Evolutionary conservation across 1,284 basidiomycete genomes (phyloP), one percentile per base, ranked within the genome.

Genomic region (Ganoderma lucidum): DNA sequence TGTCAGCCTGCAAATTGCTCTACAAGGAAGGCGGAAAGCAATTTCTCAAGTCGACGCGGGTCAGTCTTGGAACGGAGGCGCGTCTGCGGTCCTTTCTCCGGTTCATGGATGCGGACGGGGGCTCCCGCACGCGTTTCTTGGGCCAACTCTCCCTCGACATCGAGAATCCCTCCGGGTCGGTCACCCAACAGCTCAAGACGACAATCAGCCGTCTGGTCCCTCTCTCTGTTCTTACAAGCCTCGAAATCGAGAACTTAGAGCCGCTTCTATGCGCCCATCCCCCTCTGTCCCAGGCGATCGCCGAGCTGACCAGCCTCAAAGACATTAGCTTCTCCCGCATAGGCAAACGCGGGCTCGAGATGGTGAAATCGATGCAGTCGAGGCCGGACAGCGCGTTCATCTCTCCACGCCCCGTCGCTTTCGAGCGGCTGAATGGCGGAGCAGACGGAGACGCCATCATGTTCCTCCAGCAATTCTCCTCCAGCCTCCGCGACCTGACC

Each of bases 11-110:
- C 28, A 30, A 35, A 19, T 4, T 32, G 5, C 53, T 56, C 30
- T 56, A 56, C 53, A 30, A 12, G 15, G 53, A 56, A 35, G 53
- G 53, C 17, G 53, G 53, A 56, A 56, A 35, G 30, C 53, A 32
- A 14, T 17, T 56, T 35, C 53, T 56, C 53, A 56, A 56, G 35
- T 17, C 14, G 4, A 19, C 2, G 6, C n/a, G 8, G 12, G 14
- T 35, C 32, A 2, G 2, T 2, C 28, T 55, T 2, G 6, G 14
- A 6, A 32, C 53, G 15, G 53, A 35, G 5, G 5, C 2, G 4
- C 30, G 6, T 35, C 14, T 56, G 5, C 0, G 28, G 10, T 56
- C 53, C 30, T 56, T 56, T 9, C 14, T 56, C 19, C 53, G 5
- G 15, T 56, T 32, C 53, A 56, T 56, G 53, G 23, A 35, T 3